Evolutionary conservation across 352 stramenopile genomes (phyloP).

Genomic region (Globisporangium nunn): DNA sequence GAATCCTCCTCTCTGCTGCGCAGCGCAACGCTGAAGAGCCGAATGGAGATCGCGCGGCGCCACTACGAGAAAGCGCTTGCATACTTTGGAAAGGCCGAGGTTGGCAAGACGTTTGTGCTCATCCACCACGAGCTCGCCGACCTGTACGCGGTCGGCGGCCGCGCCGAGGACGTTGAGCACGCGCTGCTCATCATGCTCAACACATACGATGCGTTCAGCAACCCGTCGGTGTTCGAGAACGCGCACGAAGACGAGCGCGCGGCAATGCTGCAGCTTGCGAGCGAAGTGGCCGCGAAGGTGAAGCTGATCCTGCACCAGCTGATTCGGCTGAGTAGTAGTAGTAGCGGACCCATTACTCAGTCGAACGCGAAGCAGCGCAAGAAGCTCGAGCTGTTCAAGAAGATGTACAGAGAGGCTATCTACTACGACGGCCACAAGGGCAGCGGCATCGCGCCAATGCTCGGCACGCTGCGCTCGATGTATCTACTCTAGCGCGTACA

Average conservation of each 20-base stretch:
- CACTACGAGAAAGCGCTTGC: conserved; percentile 80
- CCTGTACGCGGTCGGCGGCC: conserved; percentile 58
- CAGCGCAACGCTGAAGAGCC: conserved; percentile 35
- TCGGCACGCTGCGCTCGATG: conserved; percentile 50
- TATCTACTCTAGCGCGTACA: conserved; percentile 49
- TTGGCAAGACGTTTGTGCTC: conserved; percentile 74
- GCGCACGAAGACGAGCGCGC: conserved; percentile 8
- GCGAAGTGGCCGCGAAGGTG: conserved; percentile 43
- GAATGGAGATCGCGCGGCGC: conserved; percentile 75
- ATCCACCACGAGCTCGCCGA: conserved; percentile 80
- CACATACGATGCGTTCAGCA: conserved; percentile 64
- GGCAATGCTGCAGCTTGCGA: conserved; percentile 31
- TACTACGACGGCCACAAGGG: conserved; percentile 46
- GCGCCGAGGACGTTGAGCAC: conserved; percentile 69
- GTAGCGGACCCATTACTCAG: neutral
- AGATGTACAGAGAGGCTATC: conserved; percentile 83
- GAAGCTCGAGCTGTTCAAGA: conserved; percentile 70
- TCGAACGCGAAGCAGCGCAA: conserved; percentile 20
- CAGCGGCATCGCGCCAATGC: conserved; percentile 37
- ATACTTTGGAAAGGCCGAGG: conserved; percentile 65
- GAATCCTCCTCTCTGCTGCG: neutral
- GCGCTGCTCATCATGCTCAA: conserved; percentile 69
- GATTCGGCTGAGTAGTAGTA: conserved; percentile 38
- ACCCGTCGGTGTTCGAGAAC: conserved; percentile 9
- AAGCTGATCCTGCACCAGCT: conserved; percentile 58